Conservation (phyloP, 2,329 filamentous ascomycete genomes). For the Colletotrichum liriopes region DNA sequence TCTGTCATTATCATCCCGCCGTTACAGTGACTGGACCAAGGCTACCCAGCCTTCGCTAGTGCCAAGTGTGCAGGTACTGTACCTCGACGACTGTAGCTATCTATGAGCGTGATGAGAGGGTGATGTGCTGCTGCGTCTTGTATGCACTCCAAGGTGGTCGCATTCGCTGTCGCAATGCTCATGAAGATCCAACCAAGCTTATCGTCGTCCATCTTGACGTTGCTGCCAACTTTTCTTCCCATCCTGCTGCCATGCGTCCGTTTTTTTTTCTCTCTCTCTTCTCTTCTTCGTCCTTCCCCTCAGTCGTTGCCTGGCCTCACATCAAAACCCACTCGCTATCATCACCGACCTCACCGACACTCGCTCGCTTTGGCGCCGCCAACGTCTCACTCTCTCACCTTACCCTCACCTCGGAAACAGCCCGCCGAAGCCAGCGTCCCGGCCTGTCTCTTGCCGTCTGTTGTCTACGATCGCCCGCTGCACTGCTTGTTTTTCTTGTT, state of each 20-base stretch:
- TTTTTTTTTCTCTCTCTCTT: background rate
- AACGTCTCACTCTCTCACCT: constrained; percentile 3
- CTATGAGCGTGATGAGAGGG: background rate
- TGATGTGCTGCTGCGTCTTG: background rate
- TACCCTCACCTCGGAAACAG: constrained; percentile 10
- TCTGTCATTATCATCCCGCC: constrained; percentile 30
- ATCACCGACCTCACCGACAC: constrained; percentile 21
- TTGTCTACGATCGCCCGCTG: constrained; percentile 2
- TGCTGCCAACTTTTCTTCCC: constrained; percentile 25
- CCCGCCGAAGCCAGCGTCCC: constrained; percentile 4
- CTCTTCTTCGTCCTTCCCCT: background rate
- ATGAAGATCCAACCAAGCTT: constrained; percentile 31
- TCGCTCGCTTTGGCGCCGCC: constrained; percentile 28
- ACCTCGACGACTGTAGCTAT: background rate
- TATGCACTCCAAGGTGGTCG: constrained; percentile 4
- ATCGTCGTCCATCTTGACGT: constrained; percentile 26
- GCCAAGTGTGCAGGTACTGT: background rate
- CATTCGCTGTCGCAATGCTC: constrained; percentile 16
- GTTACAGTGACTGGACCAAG: constrained; percentile 12
- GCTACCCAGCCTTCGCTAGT: background rate
- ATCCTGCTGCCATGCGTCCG: background rate
- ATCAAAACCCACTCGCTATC: constrained; percentile 14
- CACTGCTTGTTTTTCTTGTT: constrained; percentile 10
- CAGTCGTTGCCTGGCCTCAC: constrained; percentile 5
- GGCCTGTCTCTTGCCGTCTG: background rate